Conservation (phyloP, 805 yeast genomes). For the Schizosaccharomyces lindneri region DNA sequence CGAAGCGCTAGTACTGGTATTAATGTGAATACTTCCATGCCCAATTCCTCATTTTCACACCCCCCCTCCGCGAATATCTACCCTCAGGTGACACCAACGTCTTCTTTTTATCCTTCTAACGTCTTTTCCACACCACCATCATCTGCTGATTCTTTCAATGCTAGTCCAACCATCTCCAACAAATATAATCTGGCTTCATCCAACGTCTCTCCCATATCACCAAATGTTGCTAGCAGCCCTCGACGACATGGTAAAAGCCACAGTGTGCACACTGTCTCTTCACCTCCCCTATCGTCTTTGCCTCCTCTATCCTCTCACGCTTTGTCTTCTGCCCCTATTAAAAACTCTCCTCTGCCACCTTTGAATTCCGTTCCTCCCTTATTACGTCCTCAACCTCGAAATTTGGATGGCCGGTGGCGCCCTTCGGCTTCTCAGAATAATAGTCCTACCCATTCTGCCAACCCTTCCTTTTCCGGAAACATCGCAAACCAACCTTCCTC, state of each 20-base stretch:
- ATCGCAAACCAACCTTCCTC: neutral
- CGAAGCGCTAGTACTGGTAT: neutral
- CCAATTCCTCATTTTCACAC: neutral
- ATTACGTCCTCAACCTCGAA: neutral
- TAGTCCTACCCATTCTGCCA: neutral
- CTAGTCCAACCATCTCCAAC: neutral
- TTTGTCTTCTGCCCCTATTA: neutral
- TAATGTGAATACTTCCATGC: neutral
- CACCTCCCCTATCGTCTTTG: neutral
- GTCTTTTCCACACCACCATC: neutral
- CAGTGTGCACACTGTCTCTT: neutral
- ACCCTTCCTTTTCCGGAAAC: neutral
- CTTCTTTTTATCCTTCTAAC: neutral
- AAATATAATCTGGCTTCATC: neutral
- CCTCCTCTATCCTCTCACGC: neutral
- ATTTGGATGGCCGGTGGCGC: neutral
- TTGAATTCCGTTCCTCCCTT: neutral
- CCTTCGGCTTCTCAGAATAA: neutral
- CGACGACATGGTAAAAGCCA: neutral
- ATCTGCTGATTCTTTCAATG: neutral
- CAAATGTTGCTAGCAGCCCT: neutral
- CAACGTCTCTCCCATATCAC: neutral
- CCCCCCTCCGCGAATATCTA: no score
- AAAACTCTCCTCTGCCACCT: neutral
- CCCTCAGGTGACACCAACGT: no score